Evolutionary conservation across 2,329 filamentous ascomycete species (phyloP), one percentile per base, ranked within the genome.

Genomic region (Bretziella fagacearum): DNA sequence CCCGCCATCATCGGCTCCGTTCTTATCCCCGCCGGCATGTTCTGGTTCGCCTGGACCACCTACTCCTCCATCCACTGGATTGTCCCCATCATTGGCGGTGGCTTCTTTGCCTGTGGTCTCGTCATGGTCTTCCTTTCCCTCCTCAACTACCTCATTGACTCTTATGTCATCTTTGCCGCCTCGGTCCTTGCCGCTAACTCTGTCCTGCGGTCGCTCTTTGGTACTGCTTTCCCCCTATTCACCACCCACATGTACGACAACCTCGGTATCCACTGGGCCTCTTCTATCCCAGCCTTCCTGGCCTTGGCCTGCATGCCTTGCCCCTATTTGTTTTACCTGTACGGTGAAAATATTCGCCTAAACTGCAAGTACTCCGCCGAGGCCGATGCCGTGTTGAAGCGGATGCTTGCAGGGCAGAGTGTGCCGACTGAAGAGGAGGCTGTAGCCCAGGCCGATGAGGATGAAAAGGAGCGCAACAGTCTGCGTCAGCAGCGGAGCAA

Each of bases 261-360:
- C 47, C 66, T 81, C 2, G 80, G 82, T 41, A 77, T 81, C 48
- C 80, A 86, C 63, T 87, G 82, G 83, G 83, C 80, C 1, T 76
- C 70, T 27, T 76, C 74, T 0, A 65, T 89, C 11, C 82, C 81
- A 0, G 84, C 77, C 0, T 87, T 89, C 63, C 65, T 89, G 3
- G 74, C 81, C 0, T 59, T 86, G 3, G 70, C 69, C 8, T 86
- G 81, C 60, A 65, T 84, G 15, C 81, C 83, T 0, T 79, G 83
- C 56, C 82, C 83, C 0, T 80, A 82, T 60, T 59, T 89, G 13
- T 84, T 89, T 61, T 83, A 82, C 64, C 77, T 71, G 54, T 84
- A 84, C 58, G 82, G 82, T 52, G 23, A 56, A 29, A 44, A 45
- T 7, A 80, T 87, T 54, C 70, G 81, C 18, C 64, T 69, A 58